A percentile compares a stretch with the other conserved stretches of the same genome.
Evolutionary conservation across 495 filamentous ascomycete genomes (phyloP).

Genomic region (Xylona heveae): DNA sequence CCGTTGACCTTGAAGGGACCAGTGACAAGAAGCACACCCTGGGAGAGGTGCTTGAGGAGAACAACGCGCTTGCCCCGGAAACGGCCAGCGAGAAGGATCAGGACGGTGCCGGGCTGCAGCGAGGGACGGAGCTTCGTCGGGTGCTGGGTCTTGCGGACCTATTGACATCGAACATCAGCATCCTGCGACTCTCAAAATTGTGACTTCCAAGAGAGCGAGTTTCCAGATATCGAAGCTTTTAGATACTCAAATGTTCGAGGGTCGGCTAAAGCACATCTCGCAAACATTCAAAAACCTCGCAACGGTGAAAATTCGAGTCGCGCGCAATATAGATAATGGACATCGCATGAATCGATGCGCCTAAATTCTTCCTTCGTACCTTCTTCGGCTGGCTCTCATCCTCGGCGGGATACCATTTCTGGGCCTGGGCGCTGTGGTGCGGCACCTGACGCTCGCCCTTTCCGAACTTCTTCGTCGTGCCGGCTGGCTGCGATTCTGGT

Average conservation of each 20-base stretch:
- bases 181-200: too few relatives aligned
- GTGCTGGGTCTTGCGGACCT: slow-evolving; percentile 91
- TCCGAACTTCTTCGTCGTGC: slow-evolving; percentile 85
- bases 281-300: too few relatives aligned
- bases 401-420: slow-evolving; percentile 98
- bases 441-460: slow-evolving; percentile 87
- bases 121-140: slow-evolving; percentile 63
- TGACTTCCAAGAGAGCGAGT: too few relatives aligned
- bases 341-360: too few relatives aligned
- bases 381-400: slow-evolving; percentile 80
- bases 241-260: too few relatives aligned
- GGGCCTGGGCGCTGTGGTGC: slow-evolving; percentile 66
- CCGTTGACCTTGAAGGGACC: slow-evolving; percentile 99
- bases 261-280: too few relatives aligned
- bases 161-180: too few relatives aligned
- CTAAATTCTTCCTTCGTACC: too few relatives aligned
- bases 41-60: slow-evolving; percentile 86
- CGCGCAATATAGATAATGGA: too few relatives aligned
- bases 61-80: slow-evolving; percentile 99
- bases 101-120: slow-evolving; percentile 79
- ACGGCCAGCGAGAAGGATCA: slow-evolving; percentile 97
- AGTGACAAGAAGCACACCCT: slow-evolving; percentile 96
- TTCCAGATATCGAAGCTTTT: too few relatives aligned
- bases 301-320: too few relatives aligned
- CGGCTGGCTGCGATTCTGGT: slow-evolving; percentile 13